Evolutionary conservation across 768 basidiomycete genomes (phyloP).

Genomic region (Mycena galopus): DNA sequence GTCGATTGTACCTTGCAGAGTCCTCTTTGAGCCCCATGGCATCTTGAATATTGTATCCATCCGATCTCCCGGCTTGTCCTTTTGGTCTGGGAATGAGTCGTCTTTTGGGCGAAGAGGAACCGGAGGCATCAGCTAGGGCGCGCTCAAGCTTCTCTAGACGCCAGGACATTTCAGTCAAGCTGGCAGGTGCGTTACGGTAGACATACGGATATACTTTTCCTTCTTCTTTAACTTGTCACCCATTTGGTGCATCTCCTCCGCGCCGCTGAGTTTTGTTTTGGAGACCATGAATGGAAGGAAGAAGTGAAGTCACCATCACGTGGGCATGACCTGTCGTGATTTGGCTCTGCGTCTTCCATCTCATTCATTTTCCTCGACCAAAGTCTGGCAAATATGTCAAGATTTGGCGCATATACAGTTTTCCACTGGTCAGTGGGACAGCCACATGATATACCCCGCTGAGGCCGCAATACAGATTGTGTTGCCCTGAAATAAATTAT

Average conservation of each 20-base stretch:
- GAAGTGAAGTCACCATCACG: no score
- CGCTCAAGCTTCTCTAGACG: background rate
- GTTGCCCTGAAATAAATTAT: no score
- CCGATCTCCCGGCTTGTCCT: background rate
- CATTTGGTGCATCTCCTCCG: background rate
- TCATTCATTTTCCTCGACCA: no score
- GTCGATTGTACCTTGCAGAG: background rate
- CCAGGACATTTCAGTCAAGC: no score
- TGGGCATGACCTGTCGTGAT: no score
- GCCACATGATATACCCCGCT: no score
- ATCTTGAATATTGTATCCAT: background rate
- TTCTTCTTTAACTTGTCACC: background rate
- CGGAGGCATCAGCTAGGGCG: background rate
- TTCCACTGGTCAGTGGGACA: no score
- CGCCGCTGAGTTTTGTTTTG: background rate
- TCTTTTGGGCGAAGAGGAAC: accelerated
- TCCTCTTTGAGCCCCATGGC: background rate
- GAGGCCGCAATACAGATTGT: no score
- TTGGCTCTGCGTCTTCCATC: no score
- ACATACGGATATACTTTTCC: background rate
- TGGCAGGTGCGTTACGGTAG: no score
- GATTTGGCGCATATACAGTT: no score
- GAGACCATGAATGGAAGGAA: background rate
- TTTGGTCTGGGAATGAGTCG: background rate
- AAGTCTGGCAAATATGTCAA: no score